These are phyloP conservation scores for Allium sativum DNA, from an alignment of 106 monocot genomes.

Conservation along the genomic window DNA sequence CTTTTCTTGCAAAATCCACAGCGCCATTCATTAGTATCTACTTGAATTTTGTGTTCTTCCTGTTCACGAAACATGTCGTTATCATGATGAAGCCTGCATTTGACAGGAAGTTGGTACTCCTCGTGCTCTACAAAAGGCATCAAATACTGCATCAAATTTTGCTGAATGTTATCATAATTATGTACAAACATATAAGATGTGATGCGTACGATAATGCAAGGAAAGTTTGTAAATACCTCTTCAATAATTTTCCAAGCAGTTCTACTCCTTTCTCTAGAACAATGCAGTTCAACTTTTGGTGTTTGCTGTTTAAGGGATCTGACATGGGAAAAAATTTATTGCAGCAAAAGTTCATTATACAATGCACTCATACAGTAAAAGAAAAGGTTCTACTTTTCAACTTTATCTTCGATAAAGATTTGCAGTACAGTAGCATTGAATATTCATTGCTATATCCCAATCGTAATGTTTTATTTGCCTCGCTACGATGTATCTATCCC, in stretches of 20 bases:
- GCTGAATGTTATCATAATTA: no score
- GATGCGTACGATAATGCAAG: neutral
- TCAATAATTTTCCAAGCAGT: constrained; percentile 81
- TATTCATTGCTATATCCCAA: no score
- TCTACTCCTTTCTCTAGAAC: constrained; percentile 94
- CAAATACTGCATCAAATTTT: constrained; percentile 62
- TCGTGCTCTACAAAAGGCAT: constrained; percentile 86
- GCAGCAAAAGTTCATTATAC: neutral
- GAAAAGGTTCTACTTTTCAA: no score
- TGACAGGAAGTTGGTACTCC: constrained; percentile 53
- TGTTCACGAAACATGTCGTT: constrained; percentile 99
- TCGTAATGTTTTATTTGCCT: no score
- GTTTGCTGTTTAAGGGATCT: constrained; percentile 24
- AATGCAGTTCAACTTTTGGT: constrained; percentile 63
- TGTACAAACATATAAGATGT: no score
- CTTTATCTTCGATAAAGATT: no score
- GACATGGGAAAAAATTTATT: neutral
- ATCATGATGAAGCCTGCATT: constrained; percentile 72
- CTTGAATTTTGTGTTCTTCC: constrained; percentile 76
- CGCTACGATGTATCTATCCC: no score
- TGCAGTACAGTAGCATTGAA: no score
- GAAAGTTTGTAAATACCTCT: constrained; percentile 28
- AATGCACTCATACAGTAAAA: no score
- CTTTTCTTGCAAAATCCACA: constrained; percentile 92
- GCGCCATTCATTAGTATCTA: constrained; percentile 85